Conservation (phyloP, 2,329 filamentous ascomycete species). For the Moelleriella libera region DNA sequence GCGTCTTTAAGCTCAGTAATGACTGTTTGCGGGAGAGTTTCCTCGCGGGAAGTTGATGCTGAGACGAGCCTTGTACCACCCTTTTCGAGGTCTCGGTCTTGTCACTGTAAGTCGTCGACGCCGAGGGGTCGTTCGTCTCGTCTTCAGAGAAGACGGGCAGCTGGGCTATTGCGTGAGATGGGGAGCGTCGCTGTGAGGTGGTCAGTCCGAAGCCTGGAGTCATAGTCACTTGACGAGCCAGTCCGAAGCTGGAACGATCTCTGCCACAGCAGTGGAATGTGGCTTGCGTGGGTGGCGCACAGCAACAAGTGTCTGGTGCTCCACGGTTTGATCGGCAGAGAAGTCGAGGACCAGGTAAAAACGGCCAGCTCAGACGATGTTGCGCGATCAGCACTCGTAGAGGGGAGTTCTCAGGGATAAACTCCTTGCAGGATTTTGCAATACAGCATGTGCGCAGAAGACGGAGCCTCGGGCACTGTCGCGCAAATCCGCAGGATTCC, state of each 20-base stretch:
- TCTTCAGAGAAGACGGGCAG: constrained; percentile 28
- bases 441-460: no score
- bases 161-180: constrained; percentile 10
- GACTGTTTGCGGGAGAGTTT: constrained; percentile 28
- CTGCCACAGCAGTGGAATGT: neutral
- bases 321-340: neutral
- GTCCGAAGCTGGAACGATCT: neutral
- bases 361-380: neutral
- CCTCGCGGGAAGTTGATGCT: constrained; percentile 28
- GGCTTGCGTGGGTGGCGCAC: neutral
- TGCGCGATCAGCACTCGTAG: neutral
- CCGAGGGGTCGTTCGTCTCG: constrained; percentile 23
- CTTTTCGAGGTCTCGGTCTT: constrained; percentile 30
- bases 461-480: no score
- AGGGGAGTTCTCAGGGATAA: no score
- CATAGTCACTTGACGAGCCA: constrained; percentile 8
- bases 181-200: constrained; percentile 12
- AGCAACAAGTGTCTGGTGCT: neutral
- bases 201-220: constrained; percentile 16
- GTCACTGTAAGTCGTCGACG: constrained; percentile 14
- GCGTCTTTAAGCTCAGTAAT: constrained; percentile 21
- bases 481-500: no score
- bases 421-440: no score
- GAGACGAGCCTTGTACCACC: constrained; percentile 34
- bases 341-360: neutral